These are phyloP conservation scores for Tuber borchii DNA, from an alignment of 495 filamentous ascomycete species.

Conservation along the genomic window DNA sequence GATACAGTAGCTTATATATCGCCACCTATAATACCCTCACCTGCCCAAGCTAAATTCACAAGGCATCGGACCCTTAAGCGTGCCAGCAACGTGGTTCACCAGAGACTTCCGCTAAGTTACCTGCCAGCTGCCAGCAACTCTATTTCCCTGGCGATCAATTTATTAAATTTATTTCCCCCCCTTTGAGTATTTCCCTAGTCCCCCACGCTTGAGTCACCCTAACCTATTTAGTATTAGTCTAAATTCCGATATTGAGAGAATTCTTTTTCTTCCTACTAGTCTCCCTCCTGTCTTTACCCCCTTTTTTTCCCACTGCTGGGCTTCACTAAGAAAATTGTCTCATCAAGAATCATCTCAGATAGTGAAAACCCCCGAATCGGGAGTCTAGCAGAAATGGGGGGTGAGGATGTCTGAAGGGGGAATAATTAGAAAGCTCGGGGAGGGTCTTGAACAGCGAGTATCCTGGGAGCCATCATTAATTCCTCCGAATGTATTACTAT, in stretches of 20 bases:
- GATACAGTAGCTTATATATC: not conserved
- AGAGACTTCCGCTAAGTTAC: not conserved
- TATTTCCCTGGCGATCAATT: not conserved
- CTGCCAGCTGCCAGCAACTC: not conserved
- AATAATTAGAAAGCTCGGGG: not conserved
- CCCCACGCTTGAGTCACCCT: not conserved
- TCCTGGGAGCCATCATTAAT: not conserved
- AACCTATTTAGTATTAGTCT: not conserved
- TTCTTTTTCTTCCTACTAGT: not conserved
- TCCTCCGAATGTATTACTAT: not conserved
- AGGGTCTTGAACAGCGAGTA: not conserved
- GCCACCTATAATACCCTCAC: not conserved
- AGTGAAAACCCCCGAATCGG: not conserved
- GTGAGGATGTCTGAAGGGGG: not conserved
- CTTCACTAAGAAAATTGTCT: not conserved
- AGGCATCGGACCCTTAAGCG: not conserved
- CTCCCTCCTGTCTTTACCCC: not conserved
- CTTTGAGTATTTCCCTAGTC: not conserved
- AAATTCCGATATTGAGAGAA: not conserved
- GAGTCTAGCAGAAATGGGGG: not conserved
- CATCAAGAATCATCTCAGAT: not conserved
- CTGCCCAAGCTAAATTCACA: not conserved
- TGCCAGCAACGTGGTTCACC: not conserved
- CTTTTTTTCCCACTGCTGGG: not conserved
- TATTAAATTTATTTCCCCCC: not conserved